Base-by-base conservation (phyloP, 202 grass and related monocot species). In the Saccharum hybrid region DNA sequence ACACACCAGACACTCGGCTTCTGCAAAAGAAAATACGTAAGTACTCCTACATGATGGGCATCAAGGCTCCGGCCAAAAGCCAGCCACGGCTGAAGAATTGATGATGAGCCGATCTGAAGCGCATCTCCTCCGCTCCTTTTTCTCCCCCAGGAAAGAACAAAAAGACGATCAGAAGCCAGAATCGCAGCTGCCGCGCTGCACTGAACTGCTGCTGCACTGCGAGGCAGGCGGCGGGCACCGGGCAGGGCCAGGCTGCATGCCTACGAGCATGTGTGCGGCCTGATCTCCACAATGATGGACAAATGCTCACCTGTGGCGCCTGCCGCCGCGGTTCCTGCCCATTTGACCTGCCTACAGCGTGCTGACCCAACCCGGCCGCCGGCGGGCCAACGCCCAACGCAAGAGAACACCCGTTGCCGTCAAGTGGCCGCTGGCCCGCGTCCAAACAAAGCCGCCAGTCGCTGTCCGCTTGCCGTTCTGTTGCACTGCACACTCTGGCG, bases 271-370 rank as follows among this genome's bases (percentile, higher is more conserved):
- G 74, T 66, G 66, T 78, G 56, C 19, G 31, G 18, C 45, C 60
- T 68, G 77, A 68, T 61, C 70, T 18, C 52, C 30, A 28, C 14
- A 75, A 57, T 74, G 63, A 45, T 72, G 70, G 52, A 64, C 77
- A 65, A 48, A 49, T 57, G 43, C 30, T 79, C 14, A 2, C 40
- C 34, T 81, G 81, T 61, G 71, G 69, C 66, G 19, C 37, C 45
- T 9, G 71, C 71, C 71, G 26, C 12, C 12, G 42, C 26, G 23
- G 43, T 30, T 73, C 79, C 68, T 59, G 67, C 16, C 28, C 36
- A 2, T 81, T 89, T 26, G 87, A 89, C 87, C 77, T 22, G 22
- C 72, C 77, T 75, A 85, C 82, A 85, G 82, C 65, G 8, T 41
- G 46, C 66, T 65, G 65, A 78, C 65, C 63, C 23, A 3, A 59